Percentiles rank a stretch among this genome's conserved stretches.
phyloP scores from a whole-genome alignment of 257 asterid species.

The Striga asiatica region DNA sequence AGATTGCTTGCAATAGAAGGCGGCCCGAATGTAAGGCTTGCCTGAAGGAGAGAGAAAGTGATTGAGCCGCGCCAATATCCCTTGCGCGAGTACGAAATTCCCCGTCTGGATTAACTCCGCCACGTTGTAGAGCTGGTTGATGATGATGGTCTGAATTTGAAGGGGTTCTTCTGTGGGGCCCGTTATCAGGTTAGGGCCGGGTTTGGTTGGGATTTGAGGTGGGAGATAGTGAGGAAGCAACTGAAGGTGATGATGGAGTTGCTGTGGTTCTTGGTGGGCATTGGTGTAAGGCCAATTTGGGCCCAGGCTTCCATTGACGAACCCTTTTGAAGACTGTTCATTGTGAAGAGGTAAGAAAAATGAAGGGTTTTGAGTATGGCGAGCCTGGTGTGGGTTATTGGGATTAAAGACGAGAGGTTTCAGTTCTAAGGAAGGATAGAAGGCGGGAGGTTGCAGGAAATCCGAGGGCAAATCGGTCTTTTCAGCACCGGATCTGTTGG shows the following conservation, averaged over 20 bases:
- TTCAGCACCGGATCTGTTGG: conserved; percentile 14
- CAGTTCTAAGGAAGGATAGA: conserved; percentile 36
- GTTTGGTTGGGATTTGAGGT: conserved; percentile 30
- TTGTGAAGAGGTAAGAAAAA: conserved; percentile 44
- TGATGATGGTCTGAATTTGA: conserved; percentile 19
- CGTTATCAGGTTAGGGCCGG: background rate
- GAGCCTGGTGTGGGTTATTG: conserved; percentile 34
- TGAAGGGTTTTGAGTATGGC: conserved; percentile 36
- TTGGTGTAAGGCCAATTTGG: conserved; percentile 12
- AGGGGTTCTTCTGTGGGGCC: conserved; percentile 42
- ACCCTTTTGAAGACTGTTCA: conserved; percentile 31
- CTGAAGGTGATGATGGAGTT: conserved; percentile 43
- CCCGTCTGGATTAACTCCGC: conserved; percentile 83
- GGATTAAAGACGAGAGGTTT: conserved; percentile 42
- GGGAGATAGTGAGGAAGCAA: conserved; percentile 41
- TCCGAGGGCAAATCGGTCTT: background rate
- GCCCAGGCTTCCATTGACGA: background rate
- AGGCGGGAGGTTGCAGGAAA: background rate
- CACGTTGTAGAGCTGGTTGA: conserved; percentile 79
- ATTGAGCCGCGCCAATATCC: conserved; percentile 99
- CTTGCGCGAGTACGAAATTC: conserved; percentile 88
- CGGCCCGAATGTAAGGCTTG: conserved; percentile 89
- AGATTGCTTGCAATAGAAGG: conserved; percentile 86
- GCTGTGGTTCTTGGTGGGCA: conserved; percentile 31
- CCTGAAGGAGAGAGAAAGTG: conserved; percentile 94